A percentile compares a stretch with the other conserved stretches of the same genome.
Conservation (phyloP, 2,329 filamentous ascomycete genomes). For the Penicillium sp. region DNA sequence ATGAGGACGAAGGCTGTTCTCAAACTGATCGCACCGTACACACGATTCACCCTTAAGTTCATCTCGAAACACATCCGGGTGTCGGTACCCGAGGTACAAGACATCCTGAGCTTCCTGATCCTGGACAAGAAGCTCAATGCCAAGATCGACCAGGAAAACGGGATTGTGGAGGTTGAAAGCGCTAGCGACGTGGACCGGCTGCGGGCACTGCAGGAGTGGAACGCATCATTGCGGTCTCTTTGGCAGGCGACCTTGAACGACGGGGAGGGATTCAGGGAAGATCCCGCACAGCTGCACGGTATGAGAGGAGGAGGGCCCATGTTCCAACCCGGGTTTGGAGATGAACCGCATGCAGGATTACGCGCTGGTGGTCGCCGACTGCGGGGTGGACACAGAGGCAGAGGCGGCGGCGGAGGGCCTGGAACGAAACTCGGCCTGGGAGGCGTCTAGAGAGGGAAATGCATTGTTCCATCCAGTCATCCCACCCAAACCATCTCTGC, state of each 20-base stretch:
- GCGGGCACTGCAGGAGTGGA: slow-evolving; percentile 64
- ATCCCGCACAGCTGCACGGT: too few relatives aligned
- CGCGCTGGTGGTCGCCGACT: too few relatives aligned
- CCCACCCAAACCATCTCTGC: too few relatives aligned
- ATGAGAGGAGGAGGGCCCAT: too few relatives aligned
- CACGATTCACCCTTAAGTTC: slow-evolving; percentile 77
- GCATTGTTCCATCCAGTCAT: too few relatives aligned
- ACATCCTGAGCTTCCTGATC: slow-evolving; percentile 91
- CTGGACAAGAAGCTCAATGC: slow-evolving; percentile 79
- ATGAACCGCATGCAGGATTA: too few relatives aligned
- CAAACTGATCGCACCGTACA: slow-evolving; percentile 90
- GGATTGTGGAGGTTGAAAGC: slow-evolving; percentile 71
- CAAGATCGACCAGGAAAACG: slow-evolving; percentile 79
- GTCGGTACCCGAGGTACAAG: slow-evolving; percentile 73
- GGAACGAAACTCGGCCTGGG: too few relatives aligned
- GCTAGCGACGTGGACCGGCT: slow-evolving; percentile 61
- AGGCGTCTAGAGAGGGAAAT: too few relatives aligned
- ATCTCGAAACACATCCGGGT: slow-evolving; percentile 84
- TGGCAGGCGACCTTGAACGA: slow-evolving; percentile 64
- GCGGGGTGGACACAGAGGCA: too few relatives aligned
- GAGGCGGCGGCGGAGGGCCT: too few relatives aligned
- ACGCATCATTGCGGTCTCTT: slow-evolving; percentile 58
- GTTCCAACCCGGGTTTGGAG: too few relatives aligned
- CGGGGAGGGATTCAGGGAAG: too few relatives aligned
- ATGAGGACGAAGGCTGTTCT: slow-evolving; percentile 94